phyloP scores from a whole-genome alignment of 1,284 basidiomycete species.

The Tremellales sp. region DNA sequence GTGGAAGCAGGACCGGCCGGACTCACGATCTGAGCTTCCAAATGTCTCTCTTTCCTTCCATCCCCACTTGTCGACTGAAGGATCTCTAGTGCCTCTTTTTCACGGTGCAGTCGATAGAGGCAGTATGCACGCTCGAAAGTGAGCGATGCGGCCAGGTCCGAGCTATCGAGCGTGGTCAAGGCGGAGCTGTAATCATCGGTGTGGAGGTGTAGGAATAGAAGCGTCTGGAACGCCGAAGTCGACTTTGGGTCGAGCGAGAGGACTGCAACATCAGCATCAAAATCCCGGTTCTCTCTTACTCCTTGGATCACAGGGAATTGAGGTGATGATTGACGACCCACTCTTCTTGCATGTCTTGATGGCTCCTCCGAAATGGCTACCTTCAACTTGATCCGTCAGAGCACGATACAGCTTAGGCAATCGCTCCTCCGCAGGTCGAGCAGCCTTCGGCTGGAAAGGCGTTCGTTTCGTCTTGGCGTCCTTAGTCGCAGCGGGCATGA shows the following conservation, averaged over 20 bases:
- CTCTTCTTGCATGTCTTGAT: conserved; percentile 86
- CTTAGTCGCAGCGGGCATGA: background rate
- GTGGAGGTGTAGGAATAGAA: conserved; percentile 75
- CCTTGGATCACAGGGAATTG: too few relatives aligned
- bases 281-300: background rate
- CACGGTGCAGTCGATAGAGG: conserved; percentile 70
- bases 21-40: conserved; percentile 78
- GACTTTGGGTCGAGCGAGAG: conserved; percentile 65
- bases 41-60: conserved; percentile 54
- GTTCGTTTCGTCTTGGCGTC: background rate
- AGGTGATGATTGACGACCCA: conserved; percentile 53
- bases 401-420: conserved; percentile 70
- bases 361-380: conserved; percentile 71
- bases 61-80: conserved; percentile 51
- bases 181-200: conserved; percentile 61
- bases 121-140: conserved; percentile 74
- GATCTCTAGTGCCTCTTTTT: conserved; percentile 60
- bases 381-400: conserved; percentile 76
- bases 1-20: background rate
- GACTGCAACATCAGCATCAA: conserved; percentile 52
- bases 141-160: conserved; percentile 25
- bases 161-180: conserved; percentile 45
- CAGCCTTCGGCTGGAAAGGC: background rate
- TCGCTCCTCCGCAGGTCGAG: conserved; percentile 52
- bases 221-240: conserved; percentile 67